phyloP scores from a whole-genome alignment of 2,329 filamentous ascomycete genomes.

The Raffaelea arxii region DNA sequence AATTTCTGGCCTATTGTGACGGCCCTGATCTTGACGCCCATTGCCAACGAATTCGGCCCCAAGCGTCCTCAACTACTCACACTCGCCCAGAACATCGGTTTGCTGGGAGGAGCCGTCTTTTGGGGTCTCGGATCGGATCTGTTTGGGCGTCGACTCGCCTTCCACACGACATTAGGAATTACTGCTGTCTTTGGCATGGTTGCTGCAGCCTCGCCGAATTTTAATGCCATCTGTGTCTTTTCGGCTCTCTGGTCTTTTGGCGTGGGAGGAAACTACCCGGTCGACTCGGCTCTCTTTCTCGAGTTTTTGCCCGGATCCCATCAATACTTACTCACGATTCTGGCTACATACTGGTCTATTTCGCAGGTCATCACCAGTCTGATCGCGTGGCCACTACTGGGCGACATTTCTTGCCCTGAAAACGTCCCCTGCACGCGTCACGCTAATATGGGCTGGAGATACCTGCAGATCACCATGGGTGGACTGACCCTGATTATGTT shows the following conservation, averaged over 20 bases:
- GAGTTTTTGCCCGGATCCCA: slow-evolving; percentile 30
- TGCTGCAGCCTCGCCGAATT: slow-evolving; percentile 42
- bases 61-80: slow-evolving; percentile 39
- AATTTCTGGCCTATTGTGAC: slow-evolving; percentile 58
- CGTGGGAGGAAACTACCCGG: slow-evolving; percentile 29
- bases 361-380: slow-evolving; percentile 25
- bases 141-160: slow-evolving; percentile 48
- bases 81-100: slow-evolving; percentile 44
- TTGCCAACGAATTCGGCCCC: slow-evolving; percentile 46
- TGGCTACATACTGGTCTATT: slow-evolving; percentile 30
- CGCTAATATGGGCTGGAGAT: slow-evolving; percentile 34
- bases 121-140: slow-evolving; percentile 30
- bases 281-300: slow-evolving; percentile 32
- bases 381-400: slow-evolving; percentile 24
- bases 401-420: slow-evolving; percentile 22
- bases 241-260: slow-evolving; percentile 34
- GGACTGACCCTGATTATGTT: slow-evolving; percentile 26
- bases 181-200: slow-evolving; percentile 46
- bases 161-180: slow-evolving; percentile 50
- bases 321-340: slow-evolving; percentile 28
- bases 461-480: slow-evolving; percentile 27
- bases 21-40: slow-evolving; percentile 49
- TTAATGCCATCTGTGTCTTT: slow-evolving; percentile 42
- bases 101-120: slow-evolving; percentile 13
- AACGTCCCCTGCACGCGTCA: slow-evolving; percentile 19